A percentile compares a stretch with the other conserved stretches of the same genome.
phyloP scores from a whole-genome alignment of 2,329 filamentous ascomycete species.

The Cordyceps fumosorosea region DNA sequence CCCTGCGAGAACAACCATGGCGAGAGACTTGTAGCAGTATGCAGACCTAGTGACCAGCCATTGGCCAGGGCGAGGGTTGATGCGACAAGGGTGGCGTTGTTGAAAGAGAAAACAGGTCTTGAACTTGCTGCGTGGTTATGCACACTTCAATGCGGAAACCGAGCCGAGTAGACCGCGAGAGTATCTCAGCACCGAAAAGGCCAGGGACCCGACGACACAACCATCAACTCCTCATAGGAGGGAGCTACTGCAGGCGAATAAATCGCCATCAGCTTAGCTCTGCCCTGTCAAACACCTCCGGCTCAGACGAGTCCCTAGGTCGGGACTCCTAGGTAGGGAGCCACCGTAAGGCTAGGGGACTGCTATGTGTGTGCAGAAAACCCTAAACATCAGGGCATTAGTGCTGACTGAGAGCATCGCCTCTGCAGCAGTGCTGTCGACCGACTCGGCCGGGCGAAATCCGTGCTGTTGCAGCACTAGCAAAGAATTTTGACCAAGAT shows the following conservation, averaged over 20 bases:
- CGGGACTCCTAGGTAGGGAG: too few species aligned
- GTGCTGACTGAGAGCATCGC: not conserved
- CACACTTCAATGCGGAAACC: too few species aligned
- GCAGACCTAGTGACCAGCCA: not conserved
- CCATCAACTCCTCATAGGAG: not conserved
- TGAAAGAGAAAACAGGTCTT: not conserved
- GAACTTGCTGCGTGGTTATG: not conserved
- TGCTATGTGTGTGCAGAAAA: too few species aligned
- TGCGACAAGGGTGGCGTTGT: not conserved
- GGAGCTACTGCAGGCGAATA: not conserved
- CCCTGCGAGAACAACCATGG: too few species aligned
- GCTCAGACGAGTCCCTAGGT: not conserved
- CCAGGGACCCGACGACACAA: too few species aligned
- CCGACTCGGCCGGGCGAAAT: not conserved
- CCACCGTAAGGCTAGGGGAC: too few species aligned
- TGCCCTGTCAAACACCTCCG: not conserved
- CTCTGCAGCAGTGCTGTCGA: not conserved
- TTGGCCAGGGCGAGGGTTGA: not conserved
- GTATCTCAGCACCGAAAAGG: too few species aligned
- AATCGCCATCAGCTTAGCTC: not conserved
- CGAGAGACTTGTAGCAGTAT: not conserved
- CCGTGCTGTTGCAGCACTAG: not conserved
- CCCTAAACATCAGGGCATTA: too few species aligned
- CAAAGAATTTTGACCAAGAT: not conserved
- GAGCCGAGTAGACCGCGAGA: not conserved